Base-by-base conservation (phyloP, 108 stramenopile genomes). In the Epithemia pelagica region DNA sequence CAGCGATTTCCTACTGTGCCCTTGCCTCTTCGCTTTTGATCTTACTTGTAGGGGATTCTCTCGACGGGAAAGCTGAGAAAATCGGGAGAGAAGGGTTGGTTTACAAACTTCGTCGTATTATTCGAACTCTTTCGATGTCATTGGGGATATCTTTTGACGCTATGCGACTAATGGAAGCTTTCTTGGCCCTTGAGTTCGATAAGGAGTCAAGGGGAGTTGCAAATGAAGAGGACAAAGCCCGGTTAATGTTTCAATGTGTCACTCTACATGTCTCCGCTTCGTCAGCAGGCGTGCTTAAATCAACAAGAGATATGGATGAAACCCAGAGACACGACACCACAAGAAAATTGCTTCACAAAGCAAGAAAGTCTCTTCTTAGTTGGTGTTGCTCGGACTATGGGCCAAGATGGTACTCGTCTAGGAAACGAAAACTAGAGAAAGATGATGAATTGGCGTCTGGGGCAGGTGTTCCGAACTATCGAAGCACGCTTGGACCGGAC, bases 371-470 rank as follows among this genome's bases (percentile, higher is more conserved):
- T 0, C 24, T 82, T 27, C 69, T 82, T n/a, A 58, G 54, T 1
- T 89, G 88, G 88, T 84, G 73, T 62, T 75, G 85, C 54, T 52
- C 65, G 5, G 72, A 82, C 29, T 82, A 75, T 59, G 82, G 78
- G 46, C 79, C 77, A 19, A 52, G 3, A 46, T 32, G 60, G 52
- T 55, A 29, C 22, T 59, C 10, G n/a, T 3, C 30, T 27, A 32
- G 31, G 28, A 60, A 66, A 64, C 62, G 8, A 51, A 71, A 20
- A 61, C 18, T 59, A 22, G 75, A 64, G 24, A 26, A 62, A 46
- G 62, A 76, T 64, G 54, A 33, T 28, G 64, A 57, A 59, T 70
- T 66, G 33, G 54, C 59, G 23, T 64, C 59, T 46, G 84, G 82
- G 32, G 84, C 87, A 28, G 83, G 85, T 1, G 31, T 53, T 22